A percentile compares a stretch with the other conserved stretches of the same genome.
Evolutionary conservation across 2,329 filamentous ascomycete species (phyloP).

Genomic region (Cyphellophora attinorum): DNA sequence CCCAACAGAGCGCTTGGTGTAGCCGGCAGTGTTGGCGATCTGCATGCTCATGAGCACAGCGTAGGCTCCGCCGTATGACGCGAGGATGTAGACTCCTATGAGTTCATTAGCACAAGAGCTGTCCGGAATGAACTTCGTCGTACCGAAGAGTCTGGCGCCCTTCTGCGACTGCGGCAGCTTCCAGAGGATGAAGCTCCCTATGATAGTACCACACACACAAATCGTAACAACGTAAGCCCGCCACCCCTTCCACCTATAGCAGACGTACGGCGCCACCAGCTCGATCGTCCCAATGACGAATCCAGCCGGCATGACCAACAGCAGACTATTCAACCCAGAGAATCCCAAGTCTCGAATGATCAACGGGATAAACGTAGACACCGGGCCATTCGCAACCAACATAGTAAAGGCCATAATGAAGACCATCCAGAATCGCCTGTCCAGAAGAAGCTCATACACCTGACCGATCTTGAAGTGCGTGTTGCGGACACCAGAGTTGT

Average conservation of each 20-base stretch:
- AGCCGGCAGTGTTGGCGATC: slow-evolving; percentile 44
- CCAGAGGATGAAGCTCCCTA: slow-evolving; percentile 35
- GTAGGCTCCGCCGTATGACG: slow-evolving; percentile 36
- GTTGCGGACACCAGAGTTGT: slow-evolving; percentile 42
- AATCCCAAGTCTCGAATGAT: slow-evolving; percentile 59
- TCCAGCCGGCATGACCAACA: slow-evolving; percentile 43
- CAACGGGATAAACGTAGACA: slow-evolving; percentile 51
- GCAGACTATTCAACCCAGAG: slow-evolving; percentile 52
- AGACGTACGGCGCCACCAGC: slow-evolving; percentile 30
- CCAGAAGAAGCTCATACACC: slow-evolving; percentile 36
- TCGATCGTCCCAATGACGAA: slow-evolving; percentile 27
- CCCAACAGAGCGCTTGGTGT: slow-evolving; percentile 47
- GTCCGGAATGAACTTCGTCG: background rate
- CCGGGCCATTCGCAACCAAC: slow-evolving; percentile 46
- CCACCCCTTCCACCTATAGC: slow-evolving; percentile 26
- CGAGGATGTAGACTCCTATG: slow-evolving; percentile 42
- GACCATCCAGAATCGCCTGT: slow-evolving; percentile 51
- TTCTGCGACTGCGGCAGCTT: slow-evolving; percentile 29
- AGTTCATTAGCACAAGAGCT: slow-evolving; percentile 25
- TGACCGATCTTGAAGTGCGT: slow-evolving; percentile 39
- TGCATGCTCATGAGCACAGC: slow-evolving; percentile 42
- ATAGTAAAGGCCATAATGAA: slow-evolving; percentile 44
- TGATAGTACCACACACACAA: slow-evolving; percentile 32
- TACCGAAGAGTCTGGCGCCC: slow-evolving; percentile 31
- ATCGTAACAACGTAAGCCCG: slow-evolving; percentile 31